A percentile compares a stretch with the other conserved stretches of the same genome.
These are phyloP conservation scores for Lathyrus oleraceus DNA, from an alignment of 306 rosid species.

Conservation along the genomic window DNA sequence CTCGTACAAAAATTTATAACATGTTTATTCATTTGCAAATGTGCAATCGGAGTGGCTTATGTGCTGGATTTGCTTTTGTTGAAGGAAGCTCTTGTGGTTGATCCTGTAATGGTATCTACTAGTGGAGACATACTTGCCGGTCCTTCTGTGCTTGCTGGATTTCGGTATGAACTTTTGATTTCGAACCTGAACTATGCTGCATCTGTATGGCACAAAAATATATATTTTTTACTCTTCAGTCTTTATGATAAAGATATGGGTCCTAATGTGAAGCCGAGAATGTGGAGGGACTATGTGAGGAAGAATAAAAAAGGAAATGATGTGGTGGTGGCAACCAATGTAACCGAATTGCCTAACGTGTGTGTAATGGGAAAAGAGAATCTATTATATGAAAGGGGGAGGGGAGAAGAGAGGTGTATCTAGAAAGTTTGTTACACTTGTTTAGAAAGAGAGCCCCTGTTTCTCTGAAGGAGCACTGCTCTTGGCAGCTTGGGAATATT, in stretches of 20 bases:
- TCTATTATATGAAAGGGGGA: not conserved
- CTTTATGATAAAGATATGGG: not conserved
- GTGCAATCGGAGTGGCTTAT: slow-evolving; percentile 33
- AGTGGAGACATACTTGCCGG: slow-evolving; percentile 81
- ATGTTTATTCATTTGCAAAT: slow-evolving; percentile 25
- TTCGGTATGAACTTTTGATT: slow-evolving; percentile 51
- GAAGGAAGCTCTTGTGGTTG: slow-evolving; percentile 94
- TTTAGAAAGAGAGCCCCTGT: not conserved
- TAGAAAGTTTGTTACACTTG: not conserved
- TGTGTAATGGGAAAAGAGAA: not conserved
- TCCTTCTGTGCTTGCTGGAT: slow-evolving; percentile 66
- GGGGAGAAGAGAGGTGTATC: not conserved
- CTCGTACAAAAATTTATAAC: slow-evolving; percentile 21
- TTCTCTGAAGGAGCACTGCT: not conserved
- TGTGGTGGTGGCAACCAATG: not conserved
- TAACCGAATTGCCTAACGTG: not conserved
- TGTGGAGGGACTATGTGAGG: not conserved
- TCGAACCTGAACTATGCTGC: slow-evolving; percentile 24
- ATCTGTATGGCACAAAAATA: slow-evolving; percentile 11
- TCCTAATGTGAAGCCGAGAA: not conserved
- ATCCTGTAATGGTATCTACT: slow-evolving; percentile 96
- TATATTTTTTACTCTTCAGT: not conserved
- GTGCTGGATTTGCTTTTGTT: slow-evolving; percentile 40
- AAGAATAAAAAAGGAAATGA: not conserved
- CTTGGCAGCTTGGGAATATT: not conserved